phyloP scores from a whole-genome alignment of 768 basidiomycete genomes.

The Cyclocybe aegerita region DNA sequence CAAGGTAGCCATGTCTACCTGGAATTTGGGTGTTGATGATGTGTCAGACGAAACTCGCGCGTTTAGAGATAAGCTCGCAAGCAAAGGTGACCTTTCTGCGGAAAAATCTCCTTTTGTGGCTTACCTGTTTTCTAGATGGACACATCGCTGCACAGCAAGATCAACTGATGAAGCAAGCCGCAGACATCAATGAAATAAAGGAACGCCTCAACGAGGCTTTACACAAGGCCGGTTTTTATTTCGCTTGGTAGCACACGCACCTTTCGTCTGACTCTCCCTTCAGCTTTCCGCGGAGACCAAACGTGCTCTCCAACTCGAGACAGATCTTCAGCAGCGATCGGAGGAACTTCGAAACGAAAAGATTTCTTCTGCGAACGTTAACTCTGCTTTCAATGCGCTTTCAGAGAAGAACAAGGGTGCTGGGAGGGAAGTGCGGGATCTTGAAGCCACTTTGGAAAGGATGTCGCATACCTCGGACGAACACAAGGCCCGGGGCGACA shows the following conservation, averaged over 20 bases:
- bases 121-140: slow-evolving; percentile 33
- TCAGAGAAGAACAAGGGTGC: slow-evolving; percentile 52
- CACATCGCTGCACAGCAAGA: slow-evolving; percentile 49
- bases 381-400: slow-evolving; percentile 44
- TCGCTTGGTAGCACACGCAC: not conserved
- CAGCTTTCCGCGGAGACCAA: slow-evolving; percentile 60
- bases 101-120: slow-evolving; percentile 1
- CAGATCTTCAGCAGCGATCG: slow-evolving; percentile 44
- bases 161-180: slow-evolving; percentile 38
- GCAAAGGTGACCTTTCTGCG: slow-evolving; percentile 39
- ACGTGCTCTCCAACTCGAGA: slow-evolving; percentile 55
- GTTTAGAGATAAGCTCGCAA: slow-evolving; percentile 46
- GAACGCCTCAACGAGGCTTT: slow-evolving; percentile 41
- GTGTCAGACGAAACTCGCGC: slow-evolving; percentile 46
- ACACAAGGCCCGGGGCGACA: slow-evolving; percentile 37
- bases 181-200: slow-evolving; percentile 42
- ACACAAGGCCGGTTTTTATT: slow-evolving; percentile 37
- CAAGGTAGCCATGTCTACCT: slow-evolving; percentile 41
- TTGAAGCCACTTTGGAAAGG: slow-evolving; percentile 55
- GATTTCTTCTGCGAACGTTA: slow-evolving; percentile 49
- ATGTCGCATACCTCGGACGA: slow-evolving; percentile 54
- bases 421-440: slow-evolving; percentile 48
- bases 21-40: slow-evolving; percentile 46
- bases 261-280: slow-evolving; percentile 3
- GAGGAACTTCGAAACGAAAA: slow-evolving; percentile 60